Evolutionary conservation across 306 rosid genomes (phyloP).

Genomic region (Trifolium dubium): DNA sequence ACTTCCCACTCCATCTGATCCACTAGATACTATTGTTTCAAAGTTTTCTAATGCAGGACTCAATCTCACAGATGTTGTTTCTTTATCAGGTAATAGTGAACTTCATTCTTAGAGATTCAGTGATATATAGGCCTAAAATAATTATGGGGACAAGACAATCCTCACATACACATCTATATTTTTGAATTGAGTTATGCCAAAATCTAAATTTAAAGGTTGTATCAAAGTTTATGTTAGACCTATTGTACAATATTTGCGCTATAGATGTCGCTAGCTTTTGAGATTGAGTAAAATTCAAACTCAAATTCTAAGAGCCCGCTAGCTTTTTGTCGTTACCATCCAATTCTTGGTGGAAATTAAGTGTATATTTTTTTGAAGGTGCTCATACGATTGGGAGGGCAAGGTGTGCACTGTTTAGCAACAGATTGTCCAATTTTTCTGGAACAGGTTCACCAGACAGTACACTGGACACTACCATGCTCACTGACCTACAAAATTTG

Average conservation of each 20-base stretch:
- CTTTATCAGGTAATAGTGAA: conserved; percentile 67
- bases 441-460: conserved; percentile 62
- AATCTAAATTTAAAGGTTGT: too few species aligned
- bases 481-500: conserved; percentile 59
- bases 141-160: neutral
- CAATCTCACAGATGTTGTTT: conserved; percentile 60
- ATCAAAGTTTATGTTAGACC: neutral
- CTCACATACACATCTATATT: neutral
- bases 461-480: conserved; percentile 60
- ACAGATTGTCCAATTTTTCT: conserved; percentile 76
- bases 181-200: neutral
- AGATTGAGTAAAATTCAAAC: neutral
- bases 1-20: conserved; percentile 73
- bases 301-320: neutral
- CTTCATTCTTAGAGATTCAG: neutral
- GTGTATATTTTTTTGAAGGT: conserved; percentile 47
- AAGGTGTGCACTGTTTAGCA: conserved; percentile 67
- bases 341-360: too few species aligned
- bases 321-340: too few species aligned
- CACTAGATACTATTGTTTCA: conserved; percentile 41
- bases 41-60: conserved; percentile 69
- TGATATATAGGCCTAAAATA: neutral
- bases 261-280: neutral
- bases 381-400: conserved; percentile 82
- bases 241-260: neutral